These are phyloP conservation scores for Nicotiana attenuata DNA, from an alignment of 257 asterid genomes.

Conservation along the genomic window DNA sequence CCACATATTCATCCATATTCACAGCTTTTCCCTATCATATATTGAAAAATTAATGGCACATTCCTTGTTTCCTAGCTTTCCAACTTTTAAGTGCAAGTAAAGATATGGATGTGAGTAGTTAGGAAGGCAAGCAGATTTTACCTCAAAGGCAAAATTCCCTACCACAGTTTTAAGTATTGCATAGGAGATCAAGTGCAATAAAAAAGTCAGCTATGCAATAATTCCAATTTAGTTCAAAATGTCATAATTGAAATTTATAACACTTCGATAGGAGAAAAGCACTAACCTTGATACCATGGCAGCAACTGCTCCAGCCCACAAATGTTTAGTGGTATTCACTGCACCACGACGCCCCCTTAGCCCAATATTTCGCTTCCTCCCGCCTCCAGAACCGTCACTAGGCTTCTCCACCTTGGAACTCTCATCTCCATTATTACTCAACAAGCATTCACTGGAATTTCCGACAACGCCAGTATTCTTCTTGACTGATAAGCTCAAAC, in stretches of 20 bases:
- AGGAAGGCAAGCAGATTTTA: background rate
- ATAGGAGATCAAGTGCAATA: background rate
- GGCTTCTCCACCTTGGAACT: conserved; percentile 3
- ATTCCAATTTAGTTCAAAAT: background rate
- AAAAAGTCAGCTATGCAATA: background rate
- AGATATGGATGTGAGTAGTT: background rate
- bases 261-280: background rate
- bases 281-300: conserved; percentile 87
- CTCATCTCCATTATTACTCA: conserved; percentile 22
- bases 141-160: conserved; percentile 3
- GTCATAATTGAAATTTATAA: background rate
- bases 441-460: conserved; percentile 20
- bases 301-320: conserved; percentile 97
- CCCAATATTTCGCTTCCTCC: conserved; percentile 20
- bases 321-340: conserved; percentile 80
- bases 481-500: conserved; percentile 56
- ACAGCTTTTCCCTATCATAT: background rate
- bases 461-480: conserved; percentile 27
- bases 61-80: background rate
- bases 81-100: background rate
- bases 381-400: conserved; percentile 17
- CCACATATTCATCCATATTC: background rate
- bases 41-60: background rate
- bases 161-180: background rate
- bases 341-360: conserved; percentile 48